Conservation (phyloP, 2,329 filamentous ascomycete species). For the Blumeriella jaapii region DNA sequence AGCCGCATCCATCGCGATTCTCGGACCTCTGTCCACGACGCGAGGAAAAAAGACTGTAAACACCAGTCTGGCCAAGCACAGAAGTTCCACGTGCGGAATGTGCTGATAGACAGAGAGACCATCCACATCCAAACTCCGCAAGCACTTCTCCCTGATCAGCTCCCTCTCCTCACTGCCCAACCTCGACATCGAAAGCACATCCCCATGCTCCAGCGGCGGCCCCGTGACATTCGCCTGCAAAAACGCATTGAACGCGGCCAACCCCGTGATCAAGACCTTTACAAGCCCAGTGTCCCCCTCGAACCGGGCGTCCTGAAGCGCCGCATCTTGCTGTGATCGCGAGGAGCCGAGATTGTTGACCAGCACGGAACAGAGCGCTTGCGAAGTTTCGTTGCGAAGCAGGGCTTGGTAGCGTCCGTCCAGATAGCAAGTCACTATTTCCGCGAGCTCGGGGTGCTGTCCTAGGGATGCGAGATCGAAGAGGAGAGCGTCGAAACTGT, state of each 20-base stretch:
- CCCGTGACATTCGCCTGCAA: constrained; percentile 82
- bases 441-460: constrained; percentile 17
- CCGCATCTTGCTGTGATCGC: constrained; percentile 10
- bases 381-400: constrained; percentile 20
- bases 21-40: constrained; percentile 15
- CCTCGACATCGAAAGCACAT: constrained; percentile 26
- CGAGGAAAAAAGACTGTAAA: constrained; percentile 29
- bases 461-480: constrained; percentile 23
- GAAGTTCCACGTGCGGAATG: constrained; percentile 73
- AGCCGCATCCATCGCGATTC: constrained; percentile 39
- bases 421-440: constrained; percentile 18
- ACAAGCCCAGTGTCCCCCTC: constrained; percentile 8
- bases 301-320: constrained; percentile 9
- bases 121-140: constrained; percentile 64
- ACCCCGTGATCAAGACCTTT: constrained; percentile 35
- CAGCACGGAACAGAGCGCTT: constrained; percentile 20
- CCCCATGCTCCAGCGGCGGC: constrained; percentile 53
- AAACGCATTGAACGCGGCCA: constrained; percentile 66
- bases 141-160: constrained; percentile 39
- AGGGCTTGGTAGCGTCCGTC: constrained; percentile 25
- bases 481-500: constrained; percentile 18
- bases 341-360: constrained; percentile 12
- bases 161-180: constrained; percentile 5
- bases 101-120: constrained; percentile 79
- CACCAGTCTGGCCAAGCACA: constrained; percentile 55